phyloP scores from a whole-genome alignment of 176 grass and related monocot species.

The Areca catechu region DNA sequence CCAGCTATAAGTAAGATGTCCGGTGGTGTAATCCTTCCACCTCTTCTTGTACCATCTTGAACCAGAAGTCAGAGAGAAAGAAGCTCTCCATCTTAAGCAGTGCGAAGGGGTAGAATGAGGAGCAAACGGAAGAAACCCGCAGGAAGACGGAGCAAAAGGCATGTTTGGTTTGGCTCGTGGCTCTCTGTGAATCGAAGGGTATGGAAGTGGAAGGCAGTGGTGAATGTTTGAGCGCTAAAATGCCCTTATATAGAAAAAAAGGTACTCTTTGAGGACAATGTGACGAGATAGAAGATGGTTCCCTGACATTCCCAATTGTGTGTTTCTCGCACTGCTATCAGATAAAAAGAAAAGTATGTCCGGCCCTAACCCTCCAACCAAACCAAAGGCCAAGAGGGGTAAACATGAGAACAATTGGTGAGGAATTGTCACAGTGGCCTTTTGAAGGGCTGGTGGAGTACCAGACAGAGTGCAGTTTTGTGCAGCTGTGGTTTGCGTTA shows the following conservation, averaged over 20 bases:
- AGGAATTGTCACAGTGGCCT: too few relatives aligned
- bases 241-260: slow-evolving; percentile 5
- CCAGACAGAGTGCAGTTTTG: neutral
- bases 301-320: slow-evolving; percentile 5
- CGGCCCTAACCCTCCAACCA: too few relatives aligned
- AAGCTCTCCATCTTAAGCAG: slow-evolving; percentile 5
- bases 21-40: neutral
- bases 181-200: neutral
- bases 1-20: neutral
- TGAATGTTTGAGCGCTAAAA: neutral
- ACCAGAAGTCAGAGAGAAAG: neutral
- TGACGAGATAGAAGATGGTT: neutral
- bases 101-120: neutral
- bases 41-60: neutral
- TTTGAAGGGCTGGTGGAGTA: too few relatives aligned
- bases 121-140: neutral
- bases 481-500: slow-evolving; percentile 1
- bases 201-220: neutral
- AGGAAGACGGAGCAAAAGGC: neutral
- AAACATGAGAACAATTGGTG: too few relatives aligned
- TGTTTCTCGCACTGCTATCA: neutral
- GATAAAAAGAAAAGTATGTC: neutral
- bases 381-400: too few relatives aligned
- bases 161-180: neutral
- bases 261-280: slow-evolving; percentile 4